These are phyloP conservation scores for Astrothelium subdiscretum DNA, from an alignment of 495 filamentous ascomycete genomes.

Conservation along the genomic window DNA sequence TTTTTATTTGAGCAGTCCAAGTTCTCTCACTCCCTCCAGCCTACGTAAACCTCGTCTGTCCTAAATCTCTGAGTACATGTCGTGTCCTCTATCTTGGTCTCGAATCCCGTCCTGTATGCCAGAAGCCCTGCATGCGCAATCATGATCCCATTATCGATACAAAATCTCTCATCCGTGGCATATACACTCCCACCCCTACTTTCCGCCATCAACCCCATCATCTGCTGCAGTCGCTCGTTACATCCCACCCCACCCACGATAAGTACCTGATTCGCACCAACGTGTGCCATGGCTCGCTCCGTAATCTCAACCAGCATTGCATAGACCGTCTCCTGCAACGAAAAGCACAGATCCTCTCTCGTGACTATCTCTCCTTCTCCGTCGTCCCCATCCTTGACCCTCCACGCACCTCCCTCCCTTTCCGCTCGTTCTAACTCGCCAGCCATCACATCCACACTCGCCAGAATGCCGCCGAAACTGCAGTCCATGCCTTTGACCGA, in stretches of 20 bases:
- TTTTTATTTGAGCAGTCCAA: background rate
- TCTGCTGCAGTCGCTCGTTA: conserved; percentile 89
- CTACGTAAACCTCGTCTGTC: conserved; percentile 85
- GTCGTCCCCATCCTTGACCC: conserved; percentile 28
- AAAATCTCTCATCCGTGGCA: conserved; percentile 93
- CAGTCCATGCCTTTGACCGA: conserved; percentile 98
- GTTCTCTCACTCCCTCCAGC: conserved; percentile 63
- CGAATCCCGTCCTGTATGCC: conserved; percentile 68
- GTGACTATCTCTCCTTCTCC: conserved; percentile 45
- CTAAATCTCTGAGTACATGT: conserved; percentile 90
- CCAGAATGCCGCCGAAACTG: conserved; percentile 84
- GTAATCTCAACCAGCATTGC: conserved; percentile 98
- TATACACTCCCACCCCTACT: conserved; percentile 84
- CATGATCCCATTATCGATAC: conserved; percentile 99
- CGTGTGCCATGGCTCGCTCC: conserved; percentile 96
- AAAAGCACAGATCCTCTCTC: conserved; percentile 84
- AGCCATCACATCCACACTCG: conserved; percentile 67
- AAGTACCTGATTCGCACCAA: conserved; percentile 77
- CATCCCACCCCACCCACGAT: conserved; percentile 98
- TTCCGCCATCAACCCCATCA: conserved; percentile 96
- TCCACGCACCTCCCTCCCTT: conserved; percentile 10
- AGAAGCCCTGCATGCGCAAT: conserved; percentile 92
- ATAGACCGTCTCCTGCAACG: conserved; percentile 85
- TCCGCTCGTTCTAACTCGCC: conserved; percentile 16
- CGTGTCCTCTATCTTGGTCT: conserved; percentile 64